Conservation (phyloP, 371 early-diverging fungal genomes). For the Apophysomyces ossiformis region DNA sequence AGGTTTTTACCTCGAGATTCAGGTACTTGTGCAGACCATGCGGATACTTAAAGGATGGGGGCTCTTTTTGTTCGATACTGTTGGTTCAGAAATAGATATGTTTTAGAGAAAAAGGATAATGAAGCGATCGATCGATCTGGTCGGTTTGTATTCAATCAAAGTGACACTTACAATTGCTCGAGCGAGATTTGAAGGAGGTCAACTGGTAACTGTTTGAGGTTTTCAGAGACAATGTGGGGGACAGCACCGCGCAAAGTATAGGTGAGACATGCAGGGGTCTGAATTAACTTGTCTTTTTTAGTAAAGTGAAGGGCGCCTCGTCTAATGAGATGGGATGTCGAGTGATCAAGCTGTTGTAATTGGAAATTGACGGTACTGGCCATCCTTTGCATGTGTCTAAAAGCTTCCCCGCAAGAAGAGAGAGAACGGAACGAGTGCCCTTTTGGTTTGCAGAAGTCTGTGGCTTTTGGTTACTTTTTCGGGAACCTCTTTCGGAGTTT, state of each 20-base stretch:
- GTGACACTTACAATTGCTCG: conserved; percentile 61
- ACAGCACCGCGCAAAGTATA: conserved; percentile 75
- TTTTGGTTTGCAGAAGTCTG: neutral
- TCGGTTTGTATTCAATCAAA: neutral
- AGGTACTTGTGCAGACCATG: conserved; percentile 61
- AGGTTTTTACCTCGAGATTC: conserved; percentile 45
- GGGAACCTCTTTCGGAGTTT: too few relatives aligned
- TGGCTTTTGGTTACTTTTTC: conserved; percentile 2
- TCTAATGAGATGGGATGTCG: conserved; percentile 27
- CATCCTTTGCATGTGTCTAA: conserved; percentile 35
- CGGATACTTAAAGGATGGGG: conserved; percentile 56
- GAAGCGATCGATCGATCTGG: neutral
- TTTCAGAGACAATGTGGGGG: conserved; percentile 77
- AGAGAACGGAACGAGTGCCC: conserved; percentile 3
- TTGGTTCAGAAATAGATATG: neutral
- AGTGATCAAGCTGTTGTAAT: conserved; percentile 26
- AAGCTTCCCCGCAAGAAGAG: neutral
- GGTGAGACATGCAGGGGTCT: conserved; percentile 76
- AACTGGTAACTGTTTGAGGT: conserved; percentile 49
- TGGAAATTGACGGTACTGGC: conserved; percentile 29
- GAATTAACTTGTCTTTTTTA: conserved; percentile 39
- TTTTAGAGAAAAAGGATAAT: neutral
- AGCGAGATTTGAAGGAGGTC: conserved; percentile 55
- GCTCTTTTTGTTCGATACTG: conserved; percentile 52
- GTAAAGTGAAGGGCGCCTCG: conserved; percentile 48